Percentiles rank a stretch among this genome's conserved stretches.
Evolutionary conservation across 352 stramenopile species (phyloP).

Genomic region (Pythium brachiatum): DNA sequence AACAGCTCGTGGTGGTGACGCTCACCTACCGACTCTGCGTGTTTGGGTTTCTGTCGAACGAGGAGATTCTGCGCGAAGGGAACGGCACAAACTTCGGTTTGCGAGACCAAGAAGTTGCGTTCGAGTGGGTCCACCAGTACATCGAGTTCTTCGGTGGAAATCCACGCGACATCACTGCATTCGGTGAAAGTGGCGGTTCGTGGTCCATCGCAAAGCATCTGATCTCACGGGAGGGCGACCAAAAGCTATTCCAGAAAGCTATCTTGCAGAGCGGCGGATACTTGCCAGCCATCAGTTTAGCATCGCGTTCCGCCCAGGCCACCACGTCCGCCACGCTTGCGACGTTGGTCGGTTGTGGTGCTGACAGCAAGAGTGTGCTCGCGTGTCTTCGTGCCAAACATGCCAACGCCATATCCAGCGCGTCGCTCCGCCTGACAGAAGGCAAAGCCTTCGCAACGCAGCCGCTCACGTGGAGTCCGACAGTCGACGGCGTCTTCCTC

Average conservation of each 20-base stretch:
- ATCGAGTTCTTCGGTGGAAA: slow-evolving; percentile 41
- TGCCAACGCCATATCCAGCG: neutral
- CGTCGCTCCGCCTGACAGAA: neutral
- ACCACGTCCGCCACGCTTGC: neutral
- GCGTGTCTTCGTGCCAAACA: slow-evolving; percentile 4
- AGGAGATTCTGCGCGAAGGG: slow-evolving; percentile 29
- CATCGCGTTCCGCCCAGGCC: neutral
- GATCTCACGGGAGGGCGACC: slow-evolving; percentile 14
- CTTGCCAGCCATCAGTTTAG: neutral
- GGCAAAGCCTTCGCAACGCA: no score
- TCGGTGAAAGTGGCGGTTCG: slow-evolving; percentile 23
- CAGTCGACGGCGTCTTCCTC: slow-evolving; percentile 11
- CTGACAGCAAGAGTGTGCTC: neutral
- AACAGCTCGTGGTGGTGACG: slow-evolving; percentile 31
- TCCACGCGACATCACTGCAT: slow-evolving; percentile 33
- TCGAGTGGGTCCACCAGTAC: slow-evolving; percentile 37
- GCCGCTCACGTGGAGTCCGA: slow-evolving; percentile 2
- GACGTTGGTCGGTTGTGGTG: neutral
- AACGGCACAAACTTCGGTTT: neutral
- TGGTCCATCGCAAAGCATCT: slow-evolving; percentile 9
- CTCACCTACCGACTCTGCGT: slow-evolving; percentile 42
- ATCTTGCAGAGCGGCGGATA: slow-evolving; percentile 17
- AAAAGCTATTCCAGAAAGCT: slow-evolving; percentile 16
- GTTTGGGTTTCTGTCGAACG: slow-evolving; percentile 24
- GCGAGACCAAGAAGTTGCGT: slow-evolving; percentile 25